Evolutionary conservation across 2,329 filamentous ascomycete species (phyloP).

Genomic region (Pseudogymnoascus sp.): DNA sequence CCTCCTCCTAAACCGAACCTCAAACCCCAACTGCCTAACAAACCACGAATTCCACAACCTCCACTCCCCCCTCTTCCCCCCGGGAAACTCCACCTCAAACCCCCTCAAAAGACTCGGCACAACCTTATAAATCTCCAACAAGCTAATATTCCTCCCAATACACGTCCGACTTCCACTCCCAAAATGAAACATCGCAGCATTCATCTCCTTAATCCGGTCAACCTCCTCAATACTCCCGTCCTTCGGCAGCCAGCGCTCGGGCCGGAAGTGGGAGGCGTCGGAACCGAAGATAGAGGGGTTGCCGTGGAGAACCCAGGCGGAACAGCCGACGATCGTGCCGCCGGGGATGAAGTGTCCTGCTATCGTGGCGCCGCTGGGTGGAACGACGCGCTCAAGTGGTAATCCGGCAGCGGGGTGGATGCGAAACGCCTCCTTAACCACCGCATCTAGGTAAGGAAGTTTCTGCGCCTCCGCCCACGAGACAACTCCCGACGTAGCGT

Average conservation of each 20-base stretch:
- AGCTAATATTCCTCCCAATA: conserved; percentile 58
- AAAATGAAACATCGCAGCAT: conserved; percentile 64
- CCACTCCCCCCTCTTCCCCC: conserved; percentile 49
- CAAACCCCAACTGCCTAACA: conserved; percentile 51
- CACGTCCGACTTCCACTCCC: conserved; percentile 64
- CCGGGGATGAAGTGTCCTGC: conserved; percentile 54
- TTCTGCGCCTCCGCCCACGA: conserved; percentile 62
- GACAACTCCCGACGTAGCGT: conserved; percentile 50
- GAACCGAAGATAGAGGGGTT: conserved; percentile 59
- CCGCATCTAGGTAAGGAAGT: conserved; percentile 68
- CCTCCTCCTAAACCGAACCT: conserved; percentile 22
- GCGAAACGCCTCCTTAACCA: conserved; percentile 70
- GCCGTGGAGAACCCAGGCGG: conserved; percentile 66
- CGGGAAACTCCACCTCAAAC: conserved; percentile 51
- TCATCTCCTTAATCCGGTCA: conserved; percentile 56
- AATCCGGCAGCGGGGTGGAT: conserved; percentile 67
- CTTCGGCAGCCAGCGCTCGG: conserved; percentile 53
- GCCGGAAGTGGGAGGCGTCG: conserved; percentile 57
- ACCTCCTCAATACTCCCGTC: conserved; percentile 35
- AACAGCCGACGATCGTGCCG: conserved; percentile 67
- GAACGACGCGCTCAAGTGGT: conserved; percentile 65
- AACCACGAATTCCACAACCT: conserved; percentile 55
- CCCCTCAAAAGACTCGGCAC: conserved; percentile 53
- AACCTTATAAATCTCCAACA: conserved; percentile 57
- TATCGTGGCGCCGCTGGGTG: conserved; percentile 54